Base-by-base conservation (phyloP, 2,329 filamentous ascomycete species). In the Xylariaceae sp. region DNA sequence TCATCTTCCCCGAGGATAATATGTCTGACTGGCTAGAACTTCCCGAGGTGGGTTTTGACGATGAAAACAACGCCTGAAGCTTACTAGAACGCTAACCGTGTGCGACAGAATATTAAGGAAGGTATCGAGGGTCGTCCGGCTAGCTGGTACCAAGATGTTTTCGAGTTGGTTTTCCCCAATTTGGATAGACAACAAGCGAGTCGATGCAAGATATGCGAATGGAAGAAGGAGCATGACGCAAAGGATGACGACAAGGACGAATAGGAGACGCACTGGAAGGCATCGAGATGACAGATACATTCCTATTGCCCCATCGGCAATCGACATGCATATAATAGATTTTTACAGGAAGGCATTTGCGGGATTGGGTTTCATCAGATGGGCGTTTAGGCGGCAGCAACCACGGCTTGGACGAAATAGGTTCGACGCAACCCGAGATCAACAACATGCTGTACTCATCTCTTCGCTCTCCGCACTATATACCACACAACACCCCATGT, bases 11-110 rank as follows among this genome's bases (percentile, higher is more conserved):
- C 19, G 80, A 83, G 53, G 94, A 98, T 68, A 96, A 96, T 66
- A 81, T 87, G 75, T 93, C 88, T 42, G 93, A 98, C 73, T 98
- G 93, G 94, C 72, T 96, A 38, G 93, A 98, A 67, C 74, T 98
- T 54, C 93, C 94, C 41, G 85, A 96, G 76, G 93, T 96, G 78
- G 65, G 88, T 48, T 8, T 40, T 26, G 22, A 35, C 35, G 38
- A 38, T 41, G 41, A 45, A 37, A 45, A 31, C 24, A 19, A 36
- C 35, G 38, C 37, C 4, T 44, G 34, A 39, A 47, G 9, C 11
- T n/a, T 6, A 4, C 6, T 19, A 9, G 9, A 13, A 30, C 24
- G 13, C 54, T 57, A 50, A 59, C 39, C 42, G 46, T 34, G 39
- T 34, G 39, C 26, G 42, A 44, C 63, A 98, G 93, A 97, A 97